phyloP scores from a whole-genome alignment of 257 asterid genomes.

The Leonotis leonurus region DNA sequence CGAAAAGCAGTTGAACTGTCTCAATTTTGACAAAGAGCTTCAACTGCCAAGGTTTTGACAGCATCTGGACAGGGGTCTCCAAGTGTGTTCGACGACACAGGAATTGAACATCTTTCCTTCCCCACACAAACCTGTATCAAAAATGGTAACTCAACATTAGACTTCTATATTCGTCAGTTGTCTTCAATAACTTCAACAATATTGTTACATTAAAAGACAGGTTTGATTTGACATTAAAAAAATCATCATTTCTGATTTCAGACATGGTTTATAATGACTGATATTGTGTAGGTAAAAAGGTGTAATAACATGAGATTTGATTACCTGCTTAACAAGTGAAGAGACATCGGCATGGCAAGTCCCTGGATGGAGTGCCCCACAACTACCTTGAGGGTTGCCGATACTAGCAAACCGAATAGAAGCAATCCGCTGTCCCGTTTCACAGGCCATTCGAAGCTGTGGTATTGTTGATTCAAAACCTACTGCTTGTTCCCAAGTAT shows the following conservation, averaged over 20 bases:
- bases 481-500: constrained; percentile 40
- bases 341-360: constrained; percentile 39
- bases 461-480: constrained; percentile 39
- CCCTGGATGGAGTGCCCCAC: constrained; percentile 44
- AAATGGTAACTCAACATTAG: too few species aligned
- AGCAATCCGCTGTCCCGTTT: constrained; percentile 44
- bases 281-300: background rate
- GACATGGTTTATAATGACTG: too few species aligned
- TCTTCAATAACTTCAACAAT: too few species aligned
- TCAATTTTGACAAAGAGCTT: constrained; percentile 50
- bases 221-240: too few species aligned
- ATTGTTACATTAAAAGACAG: too few species aligned
- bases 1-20: background rate
- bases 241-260: background rate
- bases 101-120: constrained; percentile 41
- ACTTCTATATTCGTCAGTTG: too few species aligned
- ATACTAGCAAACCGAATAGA: constrained; percentile 50
- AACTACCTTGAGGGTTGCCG: constrained; percentile 51
- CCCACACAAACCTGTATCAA: constrained; percentile 51
- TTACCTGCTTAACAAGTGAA: constrained; percentile 42
- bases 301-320: background rate
- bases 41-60: constrained; percentile 49
- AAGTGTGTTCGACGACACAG: constrained; percentile 30
- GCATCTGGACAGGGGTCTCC: constrained; percentile 56
- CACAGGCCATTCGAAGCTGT: constrained; percentile 46